These are phyloP conservation scores for Coemansia aciculifera DNA, from an alignment of 192 early-diverging fungal species.

Conservation along the genomic window DNA sequence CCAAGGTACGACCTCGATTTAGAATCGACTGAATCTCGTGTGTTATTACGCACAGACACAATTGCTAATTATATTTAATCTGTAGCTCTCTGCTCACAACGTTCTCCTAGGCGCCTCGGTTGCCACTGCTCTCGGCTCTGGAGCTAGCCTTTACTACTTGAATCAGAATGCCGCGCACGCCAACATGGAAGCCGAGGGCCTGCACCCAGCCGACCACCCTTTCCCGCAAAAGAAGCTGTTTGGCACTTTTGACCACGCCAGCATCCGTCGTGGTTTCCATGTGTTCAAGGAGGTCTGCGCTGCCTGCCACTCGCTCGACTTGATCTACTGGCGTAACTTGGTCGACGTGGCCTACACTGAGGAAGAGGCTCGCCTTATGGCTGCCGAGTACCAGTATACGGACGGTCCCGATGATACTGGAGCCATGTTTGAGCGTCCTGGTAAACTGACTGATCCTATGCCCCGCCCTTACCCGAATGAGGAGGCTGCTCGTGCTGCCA, in stretches of 20 bases:
- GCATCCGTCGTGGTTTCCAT: conserved; percentile 97
- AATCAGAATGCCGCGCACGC: conserved; percentile 63
- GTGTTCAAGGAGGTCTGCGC: conserved; percentile 98
- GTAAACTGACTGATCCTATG: conserved; percentile 91
- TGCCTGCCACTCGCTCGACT: conserved; percentile 94
- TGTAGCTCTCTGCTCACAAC: conserved; percentile 29
- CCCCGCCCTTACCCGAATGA: conserved; percentile 94
- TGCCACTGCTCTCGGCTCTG: conserved; percentile 62
- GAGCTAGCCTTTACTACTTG: conserved; percentile 55
- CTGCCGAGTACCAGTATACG: conserved; percentile 85
- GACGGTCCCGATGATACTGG: conserved; percentile 94
- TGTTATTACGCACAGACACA: neutral
- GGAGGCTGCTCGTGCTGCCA: conserved; percentile 93
- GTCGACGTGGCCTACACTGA: conserved; percentile 92
- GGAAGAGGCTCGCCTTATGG: conserved; percentile 91
- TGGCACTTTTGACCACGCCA: conserved; percentile 89
- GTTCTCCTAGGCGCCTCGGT: conserved; percentile 52
- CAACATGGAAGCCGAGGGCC: conserved; percentile 87
- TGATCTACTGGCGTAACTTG: conserved; percentile 92
- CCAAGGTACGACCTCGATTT: conserved; percentile 27
- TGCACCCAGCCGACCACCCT: conserved; percentile 86
- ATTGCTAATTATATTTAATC: neutral
- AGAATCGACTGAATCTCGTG: neutral
- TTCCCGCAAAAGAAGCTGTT: conserved; percentile 83
- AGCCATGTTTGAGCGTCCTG: conserved; percentile 89